Evolutionary conservation across 2,329 filamentous ascomycete species (phyloP).

Genomic region (Fusarium buxicola): DNA sequence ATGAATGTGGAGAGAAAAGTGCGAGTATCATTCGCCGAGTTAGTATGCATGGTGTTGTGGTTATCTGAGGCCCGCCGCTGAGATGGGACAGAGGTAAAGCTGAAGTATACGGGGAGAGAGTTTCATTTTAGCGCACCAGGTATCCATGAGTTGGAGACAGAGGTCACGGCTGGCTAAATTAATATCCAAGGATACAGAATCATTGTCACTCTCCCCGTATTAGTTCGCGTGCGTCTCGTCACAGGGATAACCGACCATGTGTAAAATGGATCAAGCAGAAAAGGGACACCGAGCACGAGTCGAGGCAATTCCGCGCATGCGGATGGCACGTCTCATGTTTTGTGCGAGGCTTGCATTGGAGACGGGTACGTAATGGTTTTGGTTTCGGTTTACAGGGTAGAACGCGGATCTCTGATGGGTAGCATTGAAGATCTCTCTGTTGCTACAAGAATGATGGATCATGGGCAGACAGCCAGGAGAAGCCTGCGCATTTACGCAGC

Average conservation of each 20-base stretch:
- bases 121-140: neutral
- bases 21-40: conserved; percentile 18
- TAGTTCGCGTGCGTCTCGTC: neutral
- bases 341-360: conserved; percentile 2
- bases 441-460: too few species aligned
- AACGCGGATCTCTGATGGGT: neutral
- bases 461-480: neutral
- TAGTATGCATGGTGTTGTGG: conserved; percentile 42
- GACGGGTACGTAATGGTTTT: conserved; percentile 19
- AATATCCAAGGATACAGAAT: neutral
- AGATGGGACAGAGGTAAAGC: too few species aligned
- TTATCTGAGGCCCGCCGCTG: conserved; percentile 23
- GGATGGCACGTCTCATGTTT: conserved; percentile 5
- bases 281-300: neutral
- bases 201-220: neutral
- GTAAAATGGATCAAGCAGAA: neutral
- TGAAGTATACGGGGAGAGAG: conserved; percentile 2
- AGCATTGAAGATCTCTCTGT: conserved; percentile 1
- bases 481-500: conserved; percentile 28
- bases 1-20: conserved; percentile 20
- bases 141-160: conserved; percentile 9
- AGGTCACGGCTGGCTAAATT: neutral
- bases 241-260: too few species aligned
- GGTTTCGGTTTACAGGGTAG: neutral
- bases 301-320: conserved; percentile 1